Evolutionary conservation across 495 filamentous ascomycete species (phyloP).

Genomic region (Aspergillus mulundensis): DNA sequence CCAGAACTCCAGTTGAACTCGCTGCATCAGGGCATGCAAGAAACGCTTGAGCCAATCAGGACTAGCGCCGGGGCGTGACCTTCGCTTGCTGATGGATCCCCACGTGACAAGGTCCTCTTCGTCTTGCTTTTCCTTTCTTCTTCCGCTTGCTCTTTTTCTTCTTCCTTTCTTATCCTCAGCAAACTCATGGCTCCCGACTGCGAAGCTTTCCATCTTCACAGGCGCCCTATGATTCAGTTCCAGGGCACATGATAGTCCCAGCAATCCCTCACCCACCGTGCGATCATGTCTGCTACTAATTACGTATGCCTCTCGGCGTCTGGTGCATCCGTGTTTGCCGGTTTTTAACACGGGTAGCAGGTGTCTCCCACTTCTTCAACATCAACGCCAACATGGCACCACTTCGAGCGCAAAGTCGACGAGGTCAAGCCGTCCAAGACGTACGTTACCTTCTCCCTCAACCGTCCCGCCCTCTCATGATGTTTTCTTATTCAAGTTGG

Average conservation of each 20-base stretch:
- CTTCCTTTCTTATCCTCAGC: conserved; percentile 19
- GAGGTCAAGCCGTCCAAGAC: conserved; percentile 85
- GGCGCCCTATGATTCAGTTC: conserved; percentile 17
- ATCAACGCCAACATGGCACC: conserved; percentile 61
- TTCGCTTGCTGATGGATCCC: conserved; percentile 24
- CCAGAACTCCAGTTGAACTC: background rate
- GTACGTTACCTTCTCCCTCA: conserved; percentile 51
- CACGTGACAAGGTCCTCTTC: conserved; percentile 17
- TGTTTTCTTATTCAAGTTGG: conserved; percentile 89
- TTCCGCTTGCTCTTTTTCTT: conserved; percentile 13
- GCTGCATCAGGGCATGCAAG: background rate
- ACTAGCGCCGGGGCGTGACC: conserved; percentile 21
- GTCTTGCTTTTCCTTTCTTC: conserved; percentile 5
- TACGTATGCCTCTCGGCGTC: conserved; percentile 42
- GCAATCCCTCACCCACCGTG: conserved; percentile 3
- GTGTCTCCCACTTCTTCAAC: conserved; percentile 62
- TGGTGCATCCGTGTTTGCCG: conserved; percentile 30
- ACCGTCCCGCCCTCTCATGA: conserved; percentile 53
- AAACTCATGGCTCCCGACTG: conserved; percentile 28
- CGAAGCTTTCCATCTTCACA: conserved; percentile 30
- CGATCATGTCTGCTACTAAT: conserved; percentile 38
- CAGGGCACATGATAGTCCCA: conserved; percentile 14
- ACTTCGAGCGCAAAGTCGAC: conserved; percentile 76
- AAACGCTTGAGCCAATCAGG: conserved; percentile 16
- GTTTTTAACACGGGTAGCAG: conserved; percentile 47